Conservation (phyloP, 805 yeast genomes). For the Scheffersomyces lignosus region DNA sequence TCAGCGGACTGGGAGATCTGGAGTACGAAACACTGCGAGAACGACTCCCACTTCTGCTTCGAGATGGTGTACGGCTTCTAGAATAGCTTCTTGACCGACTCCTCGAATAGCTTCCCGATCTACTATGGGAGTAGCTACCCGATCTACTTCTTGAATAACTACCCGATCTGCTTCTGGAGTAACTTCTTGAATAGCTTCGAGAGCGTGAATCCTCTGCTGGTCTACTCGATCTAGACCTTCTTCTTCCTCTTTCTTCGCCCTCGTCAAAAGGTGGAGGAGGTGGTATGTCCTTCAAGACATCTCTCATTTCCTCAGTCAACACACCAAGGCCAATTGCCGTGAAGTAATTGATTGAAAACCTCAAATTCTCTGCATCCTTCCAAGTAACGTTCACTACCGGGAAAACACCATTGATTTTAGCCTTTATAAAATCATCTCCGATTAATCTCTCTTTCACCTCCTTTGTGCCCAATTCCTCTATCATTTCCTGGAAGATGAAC, state of each 20-base stretch:
- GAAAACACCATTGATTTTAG: conserved; percentile 57
- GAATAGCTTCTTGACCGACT: conserved; percentile 12
- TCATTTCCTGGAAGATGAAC: conserved; percentile 75
- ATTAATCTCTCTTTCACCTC: conserved; percentile 48
- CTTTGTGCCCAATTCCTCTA: conserved; percentile 68
- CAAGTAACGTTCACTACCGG: conserved; percentile 44
- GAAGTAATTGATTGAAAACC: conserved; percentile 86
- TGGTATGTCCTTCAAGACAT: conserved; percentile 38
- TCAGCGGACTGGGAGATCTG: neutral
- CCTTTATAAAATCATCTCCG: conserved; percentile 51
- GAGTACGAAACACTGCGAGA: conserved; percentile 1
- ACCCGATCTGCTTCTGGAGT: conserved; percentile 20
- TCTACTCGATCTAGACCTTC: conserved; percentile 9
- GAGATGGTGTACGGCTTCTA: conserved; percentile 7
- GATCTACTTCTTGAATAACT: conserved; percentile 16
- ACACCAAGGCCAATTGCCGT: conserved; percentile 90
- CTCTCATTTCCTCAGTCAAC: conserved; percentile 81
- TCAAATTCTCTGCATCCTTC: conserved; percentile 48
- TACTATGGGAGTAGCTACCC: conserved; percentile 14
- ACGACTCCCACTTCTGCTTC: too few species aligned
- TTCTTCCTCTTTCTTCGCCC: conserved; percentile 15
- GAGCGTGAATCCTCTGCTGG: conserved; percentile 17
- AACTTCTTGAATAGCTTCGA: conserved; percentile 17
- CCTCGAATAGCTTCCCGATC: conserved; percentile 12
- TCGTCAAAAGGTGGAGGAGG: conserved; percentile 14